A percentile compares a stretch with the other conserved stretches of the same genome.
Evolutionary conservation across 306 rosid species (phyloP).

Genomic region (Dryas alaskensis): DNA sequence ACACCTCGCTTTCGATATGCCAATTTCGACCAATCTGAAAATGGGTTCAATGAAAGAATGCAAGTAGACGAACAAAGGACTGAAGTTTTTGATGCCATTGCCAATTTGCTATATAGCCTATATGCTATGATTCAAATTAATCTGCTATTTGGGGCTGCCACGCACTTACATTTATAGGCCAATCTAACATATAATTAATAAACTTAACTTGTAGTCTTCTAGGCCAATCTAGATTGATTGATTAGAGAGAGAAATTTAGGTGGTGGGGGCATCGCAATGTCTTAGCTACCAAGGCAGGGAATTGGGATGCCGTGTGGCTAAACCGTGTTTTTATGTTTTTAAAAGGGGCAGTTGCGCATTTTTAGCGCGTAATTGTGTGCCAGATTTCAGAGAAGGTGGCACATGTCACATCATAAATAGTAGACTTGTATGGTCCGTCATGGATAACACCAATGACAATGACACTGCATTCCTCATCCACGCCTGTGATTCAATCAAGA

Average conservation of each 20-base stretch:
- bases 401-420: not conserved
- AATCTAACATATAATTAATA: not conserved
- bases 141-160: not conserved
- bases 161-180: not conserved
- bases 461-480: not conserved
- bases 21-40: not conserved
- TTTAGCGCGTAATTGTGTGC: slow-evolving; percentile 20
- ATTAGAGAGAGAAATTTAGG: not conserved
- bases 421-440: not conserved
- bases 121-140: not conserved
- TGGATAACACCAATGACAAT: no score
- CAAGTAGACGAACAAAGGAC: not conserved
- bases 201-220: not conserved
- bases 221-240: not conserved
- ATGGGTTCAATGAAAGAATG: not conserved
- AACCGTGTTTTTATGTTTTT: slow-evolving; percentile 18
- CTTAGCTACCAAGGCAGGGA: not conserved
- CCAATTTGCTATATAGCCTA: not conserved
- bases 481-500: not conserved
- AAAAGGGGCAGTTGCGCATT: not conserved
- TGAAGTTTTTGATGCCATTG: slow-evolving; percentile 23
- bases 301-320: not conserved
- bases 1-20: not conserved
- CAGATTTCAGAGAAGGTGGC: slow-evolving; percentile 1
- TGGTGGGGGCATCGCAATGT: not conserved